A percentile compares a stretch with the other conserved stretches of the same genome.
phyloP scores from a whole-genome alignment of 495 filamentous ascomycete genomes.

The Annulohypoxylon bovei region DNA sequence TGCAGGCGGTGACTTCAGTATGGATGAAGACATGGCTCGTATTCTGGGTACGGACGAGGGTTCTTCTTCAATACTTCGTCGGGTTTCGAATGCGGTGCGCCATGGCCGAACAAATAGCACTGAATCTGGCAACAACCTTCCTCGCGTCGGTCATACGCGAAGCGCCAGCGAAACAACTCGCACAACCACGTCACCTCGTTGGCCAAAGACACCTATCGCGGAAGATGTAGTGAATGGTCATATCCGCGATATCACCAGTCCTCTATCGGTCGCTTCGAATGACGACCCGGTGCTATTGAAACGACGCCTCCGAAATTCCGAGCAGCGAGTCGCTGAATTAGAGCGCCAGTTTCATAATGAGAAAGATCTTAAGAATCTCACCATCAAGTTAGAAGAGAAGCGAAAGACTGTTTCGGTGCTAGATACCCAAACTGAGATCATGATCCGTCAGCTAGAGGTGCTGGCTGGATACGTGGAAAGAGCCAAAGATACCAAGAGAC shows the following conservation, averaged over 20 bases:
- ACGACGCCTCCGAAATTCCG: conserved; percentile 80
- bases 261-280: conserved; percentile 66
- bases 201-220: conserved; percentile 77
- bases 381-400: conserved; percentile 90
- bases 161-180: conserved; percentile 68
- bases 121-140: conserved; percentile 58
- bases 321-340: conserved; percentile 82
- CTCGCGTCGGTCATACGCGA: conserved; percentile 57
- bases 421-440: conserved; percentile 93
- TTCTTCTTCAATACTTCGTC: conserved; percentile 79
- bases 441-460: conserved; percentile 88
- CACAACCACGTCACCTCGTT: conserved; percentile 65
- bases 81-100: conserved; percentile 90
- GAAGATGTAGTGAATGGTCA: conserved; percentile 66
- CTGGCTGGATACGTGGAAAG: conserved; percentile 71
- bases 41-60: conserved; percentile 77
- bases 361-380: conserved; percentile 83
- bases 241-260: conserved; percentile 76
- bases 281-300: conserved; percentile 81
- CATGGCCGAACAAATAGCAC: conserved; percentile 90
- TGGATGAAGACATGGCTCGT: conserved; percentile 91
- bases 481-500: conserved; percentile 77
- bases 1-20: conserved; percentile 78
- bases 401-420: conserved; percentile 95
- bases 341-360: conserved; percentile 75